Evolutionary conservation across 2,329 filamentous ascomycete species (phyloP), one percentile per base, ranked within the genome.

Genomic region (Monosporascus sp.): DNA sequence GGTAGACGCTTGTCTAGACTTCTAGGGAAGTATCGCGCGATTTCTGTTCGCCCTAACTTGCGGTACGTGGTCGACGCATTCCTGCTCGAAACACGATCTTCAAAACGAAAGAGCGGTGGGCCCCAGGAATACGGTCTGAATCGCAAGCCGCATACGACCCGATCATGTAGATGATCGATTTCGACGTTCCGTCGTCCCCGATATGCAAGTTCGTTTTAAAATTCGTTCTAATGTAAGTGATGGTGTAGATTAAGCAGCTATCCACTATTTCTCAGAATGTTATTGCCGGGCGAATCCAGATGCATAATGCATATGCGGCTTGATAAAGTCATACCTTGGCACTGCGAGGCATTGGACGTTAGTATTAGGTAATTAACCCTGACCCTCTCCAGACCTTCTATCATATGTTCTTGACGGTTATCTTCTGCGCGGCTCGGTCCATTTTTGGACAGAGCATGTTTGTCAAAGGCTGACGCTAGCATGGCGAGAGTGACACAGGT

Each of bases 401-500:
- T 26, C 22, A 27, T 46, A 19, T 24, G 7, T 27, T 22, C 22
- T 46, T 26, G 43, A 31, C 24, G 9, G 22, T 22, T 44, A 46
- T 16, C 24, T 46, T 46, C 24, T 31, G 43, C 26, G 7, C 22
- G 11, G 43, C n/a, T 46, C 22, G 26, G 22, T 41, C 37, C 49
- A 52, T 43, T 54, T 49, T 41, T 46, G 52, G 27, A 51, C 37
- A 27, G 53, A 52, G 52, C 56, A 56, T 56, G 56, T 37, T 50
- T 48, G 56, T 54, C 56, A 50, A 52, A 37, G 40, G 58, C 53
- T 58, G 50, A 31, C 52, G 55, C 54, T 57, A 56, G 53, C 56
- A 56, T 46, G 43, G 54, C 53, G 31, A 54, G 50, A 35, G 56
- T 61, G 37, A 49, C 48, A 62, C 52, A 43, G 45, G 61, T 60